Evolutionary conservation across 352 stramenopile species (phyloP), one percentile per base, ranked within the genome.

Genomic region (Pythium apleroticum): DNA sequence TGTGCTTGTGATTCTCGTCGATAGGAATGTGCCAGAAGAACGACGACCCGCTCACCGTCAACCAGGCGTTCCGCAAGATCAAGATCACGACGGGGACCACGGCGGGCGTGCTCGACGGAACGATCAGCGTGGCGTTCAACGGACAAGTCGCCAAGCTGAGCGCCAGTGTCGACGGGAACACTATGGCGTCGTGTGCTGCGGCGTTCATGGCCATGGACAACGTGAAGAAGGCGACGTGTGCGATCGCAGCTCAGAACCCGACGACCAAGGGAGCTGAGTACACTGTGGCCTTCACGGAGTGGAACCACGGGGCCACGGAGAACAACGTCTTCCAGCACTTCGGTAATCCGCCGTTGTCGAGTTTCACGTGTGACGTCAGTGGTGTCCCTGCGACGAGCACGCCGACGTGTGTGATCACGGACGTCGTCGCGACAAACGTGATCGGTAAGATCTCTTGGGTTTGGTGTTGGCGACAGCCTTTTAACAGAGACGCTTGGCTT

Each of bases 11-110:
- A 25, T 30, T 48, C 4, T 17, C 53, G 10, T 63, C 15, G 28
- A 10, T 31, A 89, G 77, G 76, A 22, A 94, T 95, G 81, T 96
- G 90, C 43, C 82, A 86, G 11, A 95, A 95, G 76, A 89, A 89
- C 31, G 86, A 97, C 65, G 84, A 97, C 52, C 88, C 85, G 1
- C 65, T 97, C 11, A 95, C 88, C 7, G 84, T 82, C 4, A 60
- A 75, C 6, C 87, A 97, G 73, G 66, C 58, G 9, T 83, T 78
- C 53, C 80, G 85, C 15, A 74, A 71, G 0, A 91, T 91, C 66
- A 73, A 72, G 33, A 78, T 94, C 35, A 76, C 71, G 20, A 67
- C 88, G 9, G 75, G 75, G 0, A 78, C 64, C 17, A 68, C 73
- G 17, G 31, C 63, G 2, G 31, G 57, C 43, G 60, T 71, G 20